These are phyloP conservation scores for Dendrobium catenatum DNA, from an alignment of 106 monocot genomes.

Conservation along the genomic window DNA sequence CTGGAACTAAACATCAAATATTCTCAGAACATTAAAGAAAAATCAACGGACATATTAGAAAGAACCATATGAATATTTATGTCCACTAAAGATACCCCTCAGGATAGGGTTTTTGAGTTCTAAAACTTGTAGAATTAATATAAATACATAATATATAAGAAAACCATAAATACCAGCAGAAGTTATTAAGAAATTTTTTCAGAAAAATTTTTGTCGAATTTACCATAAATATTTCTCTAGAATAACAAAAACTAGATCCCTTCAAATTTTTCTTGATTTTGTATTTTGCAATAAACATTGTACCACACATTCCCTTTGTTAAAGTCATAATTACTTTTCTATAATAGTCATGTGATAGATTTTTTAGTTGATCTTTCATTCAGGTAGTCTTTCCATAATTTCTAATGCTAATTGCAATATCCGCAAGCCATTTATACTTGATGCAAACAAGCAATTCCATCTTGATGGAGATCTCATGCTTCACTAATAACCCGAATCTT, in stretches of 20 bases:
- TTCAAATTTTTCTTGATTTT: background rate
- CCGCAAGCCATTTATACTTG: background rate
- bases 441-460: slow-evolving; percentile 1
- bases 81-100: background rate
- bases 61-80: background rate
- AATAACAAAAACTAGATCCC: background rate
- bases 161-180: background rate
- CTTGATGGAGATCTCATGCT: background rate
- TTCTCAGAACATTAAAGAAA: background rate
- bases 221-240: background rate
- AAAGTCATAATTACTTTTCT: no score
- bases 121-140: background rate
- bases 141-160: background rate
- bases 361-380: background rate
- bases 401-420: background rate
- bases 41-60: background rate
- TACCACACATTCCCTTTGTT: no score
- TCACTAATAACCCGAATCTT: no score
- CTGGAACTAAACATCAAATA: background rate
- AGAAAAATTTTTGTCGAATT: background rate
- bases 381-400: background rate
- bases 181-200: background rate
- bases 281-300: no score
- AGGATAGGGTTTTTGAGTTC: background rate
- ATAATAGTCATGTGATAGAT: background rate